Percentiles rank a stretch among this genome's conserved stretches.
These are phyloP conservation scores for Penicillium sp. DNA, from an alignment of 2,329 filamentous ascomycete species.

Conservation along the genomic window DNA sequence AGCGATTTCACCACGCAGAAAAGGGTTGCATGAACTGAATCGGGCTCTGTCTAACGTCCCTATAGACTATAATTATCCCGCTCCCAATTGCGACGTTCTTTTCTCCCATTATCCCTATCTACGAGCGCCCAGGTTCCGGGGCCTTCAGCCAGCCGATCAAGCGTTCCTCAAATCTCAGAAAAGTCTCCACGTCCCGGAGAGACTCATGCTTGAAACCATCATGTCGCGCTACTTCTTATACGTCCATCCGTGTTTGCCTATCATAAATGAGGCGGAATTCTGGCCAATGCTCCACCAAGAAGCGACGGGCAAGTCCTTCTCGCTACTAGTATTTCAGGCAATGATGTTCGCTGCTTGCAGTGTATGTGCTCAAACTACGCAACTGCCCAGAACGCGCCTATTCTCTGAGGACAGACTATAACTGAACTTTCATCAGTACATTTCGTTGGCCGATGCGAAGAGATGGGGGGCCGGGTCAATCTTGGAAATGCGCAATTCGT, in stretches of 20 bases:
- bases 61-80: background rate
- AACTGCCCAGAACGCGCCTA: background rate
- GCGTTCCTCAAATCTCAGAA: constrained; percentile 1
- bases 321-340: constrained; percentile 1
- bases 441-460: background rate
- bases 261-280: constrained; percentile 2
- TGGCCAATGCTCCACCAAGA: background rate
- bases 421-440: background rate
- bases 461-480: background rate
- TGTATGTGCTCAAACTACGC: background rate
- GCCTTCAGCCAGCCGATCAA: background rate
- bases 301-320: background rate
- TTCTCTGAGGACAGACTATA: background rate
- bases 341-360: constrained; percentile 3
- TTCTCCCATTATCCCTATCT: background rate
- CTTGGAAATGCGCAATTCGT: constrained; percentile 2
- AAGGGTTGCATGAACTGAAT: background rate
- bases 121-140: background rate
- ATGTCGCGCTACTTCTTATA: background rate
- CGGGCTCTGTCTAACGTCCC: background rate
- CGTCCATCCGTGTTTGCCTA: background rate
- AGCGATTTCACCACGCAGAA: too few relatives aligned
- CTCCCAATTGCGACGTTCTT: background rate
- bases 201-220: background rate
- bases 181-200: background rate